Conservation (phyloP, 75 land plant species). For the Ceratopteris richardii region DNA sequence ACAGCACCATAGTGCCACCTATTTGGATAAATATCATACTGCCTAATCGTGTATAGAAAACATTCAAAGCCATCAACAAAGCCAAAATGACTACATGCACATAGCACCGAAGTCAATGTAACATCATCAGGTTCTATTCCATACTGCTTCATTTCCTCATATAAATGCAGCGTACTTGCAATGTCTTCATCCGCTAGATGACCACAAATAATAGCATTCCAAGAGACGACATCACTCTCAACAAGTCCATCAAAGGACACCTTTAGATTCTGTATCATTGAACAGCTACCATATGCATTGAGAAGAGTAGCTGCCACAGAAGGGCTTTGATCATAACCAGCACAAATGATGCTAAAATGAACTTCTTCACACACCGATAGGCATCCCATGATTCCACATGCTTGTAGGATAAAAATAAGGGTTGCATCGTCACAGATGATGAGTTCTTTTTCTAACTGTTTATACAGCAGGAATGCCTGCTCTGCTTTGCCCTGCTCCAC, state of each 20-base stretch:
- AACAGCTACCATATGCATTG: conserved; percentile 13
- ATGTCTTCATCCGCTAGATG: conserved; percentile 6
- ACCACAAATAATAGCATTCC: conserved; percentile 11
- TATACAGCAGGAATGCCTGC: conserved; percentile 7
- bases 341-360: not conserved
- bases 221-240: conserved; percentile 13
- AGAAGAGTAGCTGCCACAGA: conserved; percentile 1
- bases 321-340: not conserved
- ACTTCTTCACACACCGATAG: conserved; percentile 3
- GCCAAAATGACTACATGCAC: conserved; percentile 12
- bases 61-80: conserved; percentile 4
- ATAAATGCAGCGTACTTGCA: conserved; percentile 8
- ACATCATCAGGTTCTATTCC: conserved; percentile 11
- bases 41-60: conserved; percentile 3
- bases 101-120: conserved; percentile 7
- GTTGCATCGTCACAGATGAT: conserved; percentile 3
- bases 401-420: conserved; percentile 6
- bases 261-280: not conserved
- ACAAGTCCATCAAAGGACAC: conserved; percentile 4
- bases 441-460: not conserved
- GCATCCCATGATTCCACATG: conserved; percentile 2
- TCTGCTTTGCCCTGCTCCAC: conserved; percentile 6
- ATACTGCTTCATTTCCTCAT: conserved; percentile 6
- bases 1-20: conserved; percentile 42
- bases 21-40: conserved; percentile 12